phyloP scores from a whole-genome alignment of 1,139 yeast species.

The Pichia sp. region DNA sequence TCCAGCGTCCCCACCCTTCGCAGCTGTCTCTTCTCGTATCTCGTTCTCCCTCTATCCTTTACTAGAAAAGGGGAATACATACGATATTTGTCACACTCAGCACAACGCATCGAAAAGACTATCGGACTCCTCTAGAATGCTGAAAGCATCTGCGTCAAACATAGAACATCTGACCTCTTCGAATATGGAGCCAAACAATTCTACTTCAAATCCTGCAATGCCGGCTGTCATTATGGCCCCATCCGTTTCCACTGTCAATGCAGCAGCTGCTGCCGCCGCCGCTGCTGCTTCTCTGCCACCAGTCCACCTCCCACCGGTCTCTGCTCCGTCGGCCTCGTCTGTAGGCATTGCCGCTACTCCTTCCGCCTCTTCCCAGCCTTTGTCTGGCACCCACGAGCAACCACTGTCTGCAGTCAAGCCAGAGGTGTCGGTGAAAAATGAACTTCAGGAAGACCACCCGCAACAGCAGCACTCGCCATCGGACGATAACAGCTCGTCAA shows the following conservation, averaged over 20 bases:
- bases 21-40: not conserved
- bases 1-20: not conserved
- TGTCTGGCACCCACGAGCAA: not conserved
- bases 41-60: not conserved
- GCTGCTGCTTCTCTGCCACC: not conserved
- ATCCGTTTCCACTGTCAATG: not conserved
- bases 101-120: not conserved
- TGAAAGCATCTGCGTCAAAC: conserved; percentile 1
- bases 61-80: not conserved
- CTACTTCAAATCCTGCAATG: not conserved
- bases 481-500: not conserved
- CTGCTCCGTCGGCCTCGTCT: not conserved
- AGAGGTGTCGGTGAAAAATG: not conserved
- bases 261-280: not conserved
- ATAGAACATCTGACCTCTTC: not conserved
- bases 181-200: not conserved
- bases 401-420: not conserved
- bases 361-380: not conserved
- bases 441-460: not conserved
- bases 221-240: not conserved
- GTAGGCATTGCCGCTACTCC: not conserved
- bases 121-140: not conserved
- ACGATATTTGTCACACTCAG: not conserved
- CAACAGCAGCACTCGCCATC: not conserved
- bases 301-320: not conserved